Conservation (phyloP, 2,329 filamentous ascomycete genomes). For the Exophiala sp. region DNA sequence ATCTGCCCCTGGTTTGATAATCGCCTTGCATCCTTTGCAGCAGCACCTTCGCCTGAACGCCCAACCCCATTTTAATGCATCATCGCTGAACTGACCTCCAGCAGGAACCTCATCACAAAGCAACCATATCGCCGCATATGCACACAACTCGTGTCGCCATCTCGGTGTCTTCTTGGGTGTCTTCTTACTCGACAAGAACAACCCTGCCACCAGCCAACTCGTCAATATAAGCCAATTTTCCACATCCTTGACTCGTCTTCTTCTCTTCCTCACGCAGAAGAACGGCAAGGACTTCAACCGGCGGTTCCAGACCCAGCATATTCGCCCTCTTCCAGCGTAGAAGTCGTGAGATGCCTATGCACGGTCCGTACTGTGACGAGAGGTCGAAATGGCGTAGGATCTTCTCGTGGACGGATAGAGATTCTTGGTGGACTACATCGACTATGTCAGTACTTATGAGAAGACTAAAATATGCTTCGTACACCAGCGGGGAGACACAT, state of each 20-base stretch:
- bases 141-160: not conserved
- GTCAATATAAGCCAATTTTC: slow-evolving; percentile 27
- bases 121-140: not conserved
- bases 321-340: slow-evolving; percentile 88
- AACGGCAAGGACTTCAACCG: slow-evolving; percentile 84
- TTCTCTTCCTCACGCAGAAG: slow-evolving; percentile 61
- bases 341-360: slow-evolving; percentile 75
- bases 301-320: slow-evolving; percentile 76
- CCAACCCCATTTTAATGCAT: not conserved
- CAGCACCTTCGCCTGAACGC: not conserved
- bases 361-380: slow-evolving; percentile 86
- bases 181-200: slow-evolving; percentile 15
- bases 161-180: not conserved
- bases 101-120: not conserved
- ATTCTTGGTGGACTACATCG: slow-evolving; percentile 67
- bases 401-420: slow-evolving; percentile 71
- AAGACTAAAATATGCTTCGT: not conserved
- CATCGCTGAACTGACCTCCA: slow-evolving; percentile 1
- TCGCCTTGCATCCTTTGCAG: not conserved
- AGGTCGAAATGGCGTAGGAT: slow-evolving; percentile 89
- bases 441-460: not conserved
- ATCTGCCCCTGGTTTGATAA: not conserved
- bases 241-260: slow-evolving; percentile 19
- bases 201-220: slow-evolving; percentile 23
- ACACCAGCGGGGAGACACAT: not conserved